Conservation (phyloP, 2,329 filamentous ascomycete species). For the Fusarium mundagurra region DNA sequence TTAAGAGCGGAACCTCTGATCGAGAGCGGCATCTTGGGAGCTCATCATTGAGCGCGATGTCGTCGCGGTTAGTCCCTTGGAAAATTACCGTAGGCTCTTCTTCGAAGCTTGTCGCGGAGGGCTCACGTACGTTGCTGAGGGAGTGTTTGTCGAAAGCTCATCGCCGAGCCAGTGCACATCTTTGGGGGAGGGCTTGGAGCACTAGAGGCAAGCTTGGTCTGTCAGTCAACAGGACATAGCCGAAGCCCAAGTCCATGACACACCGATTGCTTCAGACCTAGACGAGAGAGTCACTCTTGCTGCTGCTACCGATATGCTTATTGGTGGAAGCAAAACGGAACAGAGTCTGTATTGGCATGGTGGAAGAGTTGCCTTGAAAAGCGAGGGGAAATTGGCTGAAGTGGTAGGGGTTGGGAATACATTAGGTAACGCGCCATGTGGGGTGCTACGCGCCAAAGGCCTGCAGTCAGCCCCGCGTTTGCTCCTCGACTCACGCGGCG, state of each 20-base stretch:
- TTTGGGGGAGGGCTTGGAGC: fast-evolving
- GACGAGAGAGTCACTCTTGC: too few relatives aligned
- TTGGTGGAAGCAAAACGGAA: not conserved
- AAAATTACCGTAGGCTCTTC: not conserved
- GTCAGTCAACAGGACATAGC: not conserved
- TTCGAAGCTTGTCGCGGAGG: not conserved
- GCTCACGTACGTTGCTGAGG: not conserved
- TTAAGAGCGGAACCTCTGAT: not conserved
- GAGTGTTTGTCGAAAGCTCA: not conserved
- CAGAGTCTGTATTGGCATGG: too few relatives aligned
- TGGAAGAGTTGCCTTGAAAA: too few relatives aligned
- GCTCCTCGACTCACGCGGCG: not conserved
- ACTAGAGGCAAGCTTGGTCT: not conserved
- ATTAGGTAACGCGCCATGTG: not conserved
- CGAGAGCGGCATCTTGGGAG: not conserved
- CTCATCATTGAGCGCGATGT: not conserved
- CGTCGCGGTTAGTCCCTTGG: not conserved
- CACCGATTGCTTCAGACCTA: too few relatives aligned
- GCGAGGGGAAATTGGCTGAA: not conserved
- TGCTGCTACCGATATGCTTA: not conserved
- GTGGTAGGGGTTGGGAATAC: not conserved
- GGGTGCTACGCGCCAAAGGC: not conserved
- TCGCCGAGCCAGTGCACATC: not conserved
- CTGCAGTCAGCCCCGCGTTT: not conserved
- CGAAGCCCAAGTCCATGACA: fast-evolving